phyloP scores from a whole-genome alignment of 2,329 filamentous ascomycete species.

The Ascochyta koolunga region DNA sequence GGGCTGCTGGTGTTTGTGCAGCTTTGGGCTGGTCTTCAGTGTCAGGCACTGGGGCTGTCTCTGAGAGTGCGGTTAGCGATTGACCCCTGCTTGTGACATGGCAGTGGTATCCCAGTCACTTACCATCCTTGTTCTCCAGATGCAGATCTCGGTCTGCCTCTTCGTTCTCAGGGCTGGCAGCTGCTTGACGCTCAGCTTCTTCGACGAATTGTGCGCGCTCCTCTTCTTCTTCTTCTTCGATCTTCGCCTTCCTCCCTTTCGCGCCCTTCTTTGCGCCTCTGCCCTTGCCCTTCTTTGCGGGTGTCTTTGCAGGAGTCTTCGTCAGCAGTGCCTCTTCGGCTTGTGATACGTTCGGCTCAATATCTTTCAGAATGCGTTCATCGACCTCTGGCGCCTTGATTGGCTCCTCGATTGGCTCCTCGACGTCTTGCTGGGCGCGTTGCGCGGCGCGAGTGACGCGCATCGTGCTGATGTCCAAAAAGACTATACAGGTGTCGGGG shows the following conservation, averaged over 20 bases:
- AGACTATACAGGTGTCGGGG: not conserved
- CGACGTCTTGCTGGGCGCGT: conserved; percentile 49
- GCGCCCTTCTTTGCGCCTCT: conserved; percentile 39
- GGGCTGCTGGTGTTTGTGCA: conserved; percentile 36
- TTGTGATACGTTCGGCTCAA: conserved; percentile 45
- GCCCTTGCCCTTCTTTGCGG: conserved; percentile 40
- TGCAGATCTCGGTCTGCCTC: conserved; percentile 28
- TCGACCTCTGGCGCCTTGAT: conserved; percentile 36
- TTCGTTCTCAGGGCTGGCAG: conserved; percentile 27
- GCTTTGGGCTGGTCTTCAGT: conserved; percentile 30
- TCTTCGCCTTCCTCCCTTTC: conserved; percentile 40
- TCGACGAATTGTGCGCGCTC: conserved; percentile 23
- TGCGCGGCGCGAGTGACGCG: conserved; percentile 54
- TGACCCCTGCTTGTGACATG: conserved; percentile 10
- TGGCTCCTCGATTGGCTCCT: conserved; percentile 47
- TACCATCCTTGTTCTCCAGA: conserved; percentile 24
- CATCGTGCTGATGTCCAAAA: conserved; percentile 30
- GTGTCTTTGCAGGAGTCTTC: conserved; percentile 32
- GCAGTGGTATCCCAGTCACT: conserved; percentile 16
- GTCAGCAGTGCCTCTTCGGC: conserved; percentile 25
- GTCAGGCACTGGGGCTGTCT: conserved; percentile 25
- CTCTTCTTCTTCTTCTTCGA: conserved; percentile 30
- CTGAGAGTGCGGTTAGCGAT: conserved; percentile 28
- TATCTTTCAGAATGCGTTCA: conserved; percentile 48
- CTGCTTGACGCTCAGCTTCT: conserved; percentile 31